Percentiles rank a stretch among this genome's conserved stretches.
phyloP scores from a whole-genome alignment of 1,284 basidiomycete genomes.

The Schizopora paradoxa region DNA sequence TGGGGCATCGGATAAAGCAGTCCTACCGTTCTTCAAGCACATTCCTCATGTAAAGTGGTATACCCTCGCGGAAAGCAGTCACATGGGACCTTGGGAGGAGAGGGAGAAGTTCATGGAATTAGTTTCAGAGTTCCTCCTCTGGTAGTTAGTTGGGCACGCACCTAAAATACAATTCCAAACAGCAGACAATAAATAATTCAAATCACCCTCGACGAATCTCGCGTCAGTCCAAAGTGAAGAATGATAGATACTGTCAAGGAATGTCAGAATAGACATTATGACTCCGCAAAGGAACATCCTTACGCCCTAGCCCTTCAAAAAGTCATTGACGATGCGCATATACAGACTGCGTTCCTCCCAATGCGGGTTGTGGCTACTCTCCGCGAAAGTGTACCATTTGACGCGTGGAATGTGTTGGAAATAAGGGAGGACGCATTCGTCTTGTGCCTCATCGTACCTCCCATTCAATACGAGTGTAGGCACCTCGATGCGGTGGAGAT shows the following conservation, averaged over 20 bases:
- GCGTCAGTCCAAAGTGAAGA: no score
- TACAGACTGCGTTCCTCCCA: constrained; percentile 24
- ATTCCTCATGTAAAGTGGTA: constrained; percentile 45
- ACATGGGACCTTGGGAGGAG: constrained; percentile 44
- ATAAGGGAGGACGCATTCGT: constrained; percentile 26
- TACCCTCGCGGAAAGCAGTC: constrained; percentile 40
- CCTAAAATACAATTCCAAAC: no score
- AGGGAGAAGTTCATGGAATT: constrained; percentile 38
- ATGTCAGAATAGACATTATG: no score
- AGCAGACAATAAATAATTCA: no score
- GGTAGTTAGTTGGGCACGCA: no score
- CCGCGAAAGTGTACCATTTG: constrained; percentile 30
- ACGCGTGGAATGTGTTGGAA: constrained; percentile 27
- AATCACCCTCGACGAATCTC: no score
- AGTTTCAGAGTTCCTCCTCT: constrained; percentile 35
- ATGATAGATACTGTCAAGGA: no score
- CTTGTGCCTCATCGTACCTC: constrained; percentile 29
- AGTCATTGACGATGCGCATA: neutral
- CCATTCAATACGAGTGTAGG: constrained; percentile 32
- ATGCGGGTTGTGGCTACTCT: constrained; percentile 27
- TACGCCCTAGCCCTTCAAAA: no score
- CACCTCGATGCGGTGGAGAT: constrained; percentile 28
- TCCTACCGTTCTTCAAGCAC: constrained; percentile 40
- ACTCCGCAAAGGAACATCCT: no score
- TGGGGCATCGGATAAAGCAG: constrained; percentile 40